A percentile compares a stretch with the other conserved stretches of the same genome.
Conservation (phyloP, 1,139 yeast species). For the Debaryomycetaceae sp. region DNA sequence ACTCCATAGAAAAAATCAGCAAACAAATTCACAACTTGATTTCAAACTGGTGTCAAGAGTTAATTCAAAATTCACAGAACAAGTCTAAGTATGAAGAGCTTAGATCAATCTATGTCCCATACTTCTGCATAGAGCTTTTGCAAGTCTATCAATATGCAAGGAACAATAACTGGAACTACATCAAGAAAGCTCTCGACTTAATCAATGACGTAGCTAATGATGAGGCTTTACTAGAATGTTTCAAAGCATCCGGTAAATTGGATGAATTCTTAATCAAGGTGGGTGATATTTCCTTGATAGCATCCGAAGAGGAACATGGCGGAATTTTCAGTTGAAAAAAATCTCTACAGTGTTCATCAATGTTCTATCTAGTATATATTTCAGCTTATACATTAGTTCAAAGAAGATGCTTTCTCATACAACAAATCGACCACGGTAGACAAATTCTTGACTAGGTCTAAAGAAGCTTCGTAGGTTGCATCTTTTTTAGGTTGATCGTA, state of each 20-base stretch:
- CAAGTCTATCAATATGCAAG: conserved; percentile 48
- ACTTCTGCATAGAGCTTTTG: conserved; percentile 60
- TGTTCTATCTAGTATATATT: not conserved
- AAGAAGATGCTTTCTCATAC: conserved; percentile 87
- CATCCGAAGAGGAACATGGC: conserved; percentile 32
- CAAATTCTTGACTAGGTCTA: conserved; percentile 84
- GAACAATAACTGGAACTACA: conserved; percentile 33
- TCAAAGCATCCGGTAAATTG: conserved; percentile 58
- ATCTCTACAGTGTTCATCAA: not conserved
- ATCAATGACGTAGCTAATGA: conserved; percentile 50
- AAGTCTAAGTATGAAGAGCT: conserved; percentile 44
- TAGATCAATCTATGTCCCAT: conserved; percentile 72
- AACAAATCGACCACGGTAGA: conserved; percentile 85
- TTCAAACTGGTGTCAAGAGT: conserved; percentile 31
- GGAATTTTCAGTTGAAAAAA: conserved; percentile 26
- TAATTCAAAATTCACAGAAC: conserved; percentile 29
- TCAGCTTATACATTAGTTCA: conserved; percentile 35
- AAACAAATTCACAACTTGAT: conserved; percentile 24
- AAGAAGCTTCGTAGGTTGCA: conserved; percentile 83
- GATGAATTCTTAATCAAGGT: conserved; percentile 57
- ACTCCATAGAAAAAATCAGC: conserved; percentile 37
- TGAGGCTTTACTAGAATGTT: conserved; percentile 41
- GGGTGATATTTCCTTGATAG: conserved; percentile 55
- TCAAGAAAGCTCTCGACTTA: conserved; percentile 55
- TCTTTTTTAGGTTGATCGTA: conserved; percentile 89